Base-by-base conservation (phyloP, 2,329 filamentous ascomycete genomes). In the Aspergillus aculeatus region DNA sequence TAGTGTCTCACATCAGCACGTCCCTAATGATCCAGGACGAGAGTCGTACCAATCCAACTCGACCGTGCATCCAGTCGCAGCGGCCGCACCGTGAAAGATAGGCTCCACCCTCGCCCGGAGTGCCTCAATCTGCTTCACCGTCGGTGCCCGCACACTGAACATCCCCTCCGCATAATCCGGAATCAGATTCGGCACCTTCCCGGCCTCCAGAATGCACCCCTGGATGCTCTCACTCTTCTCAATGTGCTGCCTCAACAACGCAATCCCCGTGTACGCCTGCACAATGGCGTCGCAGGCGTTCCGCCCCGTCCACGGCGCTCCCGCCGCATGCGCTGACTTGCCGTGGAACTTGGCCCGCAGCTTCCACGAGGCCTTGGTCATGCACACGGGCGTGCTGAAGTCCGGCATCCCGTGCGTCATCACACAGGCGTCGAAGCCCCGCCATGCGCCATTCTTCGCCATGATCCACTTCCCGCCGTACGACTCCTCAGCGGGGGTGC, bases 31-130 rank as follows among this genome's bases (percentile, higher is more conserved):
- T 29, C 16, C 54, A 51, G 29, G 41, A 47, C 10, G 53, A 26
- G 31, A 58, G 26, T 58, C 41, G 23, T 56, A n/a, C 58, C 51
- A 53, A 6, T 53, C 35, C 51, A 53, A 26, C n/a, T 53, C 51
- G 16, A 53, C 51, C 14, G 19, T 53, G 26, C 51, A 53, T 0
- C 51, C 51, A 11, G 51, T 53, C 23, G 51, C 35, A 23, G 2
- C 51, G 0, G 51, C 51, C 3, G 35, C 51, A 1, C 51, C 51
- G 19, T 44, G 14, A 11, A 53, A 53, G 21, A 53, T 41, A 21
- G 21, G 21, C 35, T 53, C 51, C 3, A 53, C 35, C 4, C 51
- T 41, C 35, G 16, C 14, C 51, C 21, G 41, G 32, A 53, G 26
- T 26, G 12, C 35, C 23, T 53, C 51, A 2, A 44, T 41, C 23